Evolutionary conservation across 768 basidiomycete species (phyloP).

Genomic region (Amylocystis lapponica): DNA sequence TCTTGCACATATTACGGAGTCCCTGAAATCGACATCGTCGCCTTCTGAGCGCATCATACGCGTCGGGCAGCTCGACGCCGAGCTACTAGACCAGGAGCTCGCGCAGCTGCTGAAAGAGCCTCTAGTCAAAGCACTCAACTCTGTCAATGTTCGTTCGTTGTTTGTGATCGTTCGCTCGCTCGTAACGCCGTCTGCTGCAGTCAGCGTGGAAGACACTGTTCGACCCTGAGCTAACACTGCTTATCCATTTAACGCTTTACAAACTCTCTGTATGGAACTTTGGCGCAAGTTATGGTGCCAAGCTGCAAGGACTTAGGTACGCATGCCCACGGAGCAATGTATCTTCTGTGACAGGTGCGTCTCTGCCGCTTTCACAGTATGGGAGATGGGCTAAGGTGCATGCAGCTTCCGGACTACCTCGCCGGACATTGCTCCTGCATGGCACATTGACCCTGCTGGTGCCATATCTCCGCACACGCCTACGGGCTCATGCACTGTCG

Average conservation of each 20-base stretch:
- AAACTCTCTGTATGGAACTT: constrained; percentile 79
- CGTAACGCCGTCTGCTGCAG: constrained; percentile 37
- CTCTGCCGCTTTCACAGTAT: constrained; percentile 2
- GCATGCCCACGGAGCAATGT: constrained; percentile 20
- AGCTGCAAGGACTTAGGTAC: constrained; percentile 74
- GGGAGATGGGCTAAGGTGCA: constrained; percentile 13
- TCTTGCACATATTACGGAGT: constrained; percentile 42
- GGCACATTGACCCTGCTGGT: constrained; percentile 65
- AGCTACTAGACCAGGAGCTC: constrained; percentile 85
- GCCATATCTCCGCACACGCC: constrained; percentile 73
- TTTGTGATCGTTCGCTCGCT: not conserved
- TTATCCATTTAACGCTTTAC: constrained; percentile 70
- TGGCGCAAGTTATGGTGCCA: constrained; percentile 79
- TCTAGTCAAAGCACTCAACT: constrained; percentile 62
- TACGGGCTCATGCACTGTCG: constrained; percentile 73
- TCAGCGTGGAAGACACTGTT: constrained; percentile 52
- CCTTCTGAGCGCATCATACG: constrained; percentile 52
- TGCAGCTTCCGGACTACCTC: constrained; percentile 63
- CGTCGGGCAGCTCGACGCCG: constrained; percentile 89
- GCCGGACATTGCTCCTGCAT: constrained; percentile 56
- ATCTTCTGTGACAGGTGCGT: constrained; percentile 22
- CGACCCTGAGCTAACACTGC: constrained; percentile 67
- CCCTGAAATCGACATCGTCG: constrained; percentile 27
- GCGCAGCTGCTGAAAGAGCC: constrained; percentile 78
- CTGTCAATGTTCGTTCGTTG: constrained; percentile 52